Conservation (phyloP, 352 stramenopile genomes). For the Phytophthora foliorum region DNA sequence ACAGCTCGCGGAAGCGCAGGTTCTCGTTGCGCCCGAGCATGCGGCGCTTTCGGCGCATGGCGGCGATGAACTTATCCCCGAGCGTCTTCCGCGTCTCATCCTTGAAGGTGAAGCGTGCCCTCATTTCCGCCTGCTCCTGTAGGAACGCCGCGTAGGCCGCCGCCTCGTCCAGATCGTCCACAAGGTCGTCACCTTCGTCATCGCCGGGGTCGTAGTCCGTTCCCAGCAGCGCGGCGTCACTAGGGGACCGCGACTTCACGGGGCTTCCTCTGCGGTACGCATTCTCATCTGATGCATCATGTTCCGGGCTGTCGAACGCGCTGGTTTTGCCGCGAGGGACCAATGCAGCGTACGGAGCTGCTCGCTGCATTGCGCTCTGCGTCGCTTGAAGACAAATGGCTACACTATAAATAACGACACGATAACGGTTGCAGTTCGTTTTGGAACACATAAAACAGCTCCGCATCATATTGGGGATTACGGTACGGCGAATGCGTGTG, state of each 20-base stretch:
- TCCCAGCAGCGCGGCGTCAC: constrained; percentile 5
- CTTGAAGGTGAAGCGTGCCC: constrained; percentile 58
- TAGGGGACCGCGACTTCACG: constrained; percentile 30
- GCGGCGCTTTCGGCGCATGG: constrained; percentile 69
- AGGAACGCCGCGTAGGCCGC: constrained; percentile 40
- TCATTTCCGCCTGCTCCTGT: constrained; percentile 56
- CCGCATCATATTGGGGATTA: constrained; percentile 26
- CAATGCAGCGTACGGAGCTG: constrained; percentile 12
- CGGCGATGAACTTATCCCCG: constrained; percentile 47
- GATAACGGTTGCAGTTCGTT: constrained; percentile 6
- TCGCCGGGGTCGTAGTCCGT: constrained; percentile 24
- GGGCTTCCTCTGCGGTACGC: constrained; percentile 32
- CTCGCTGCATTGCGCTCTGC: constrained; percentile 23
- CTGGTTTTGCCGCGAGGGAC: constrained; percentile 7
- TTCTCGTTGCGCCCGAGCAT: constrained; percentile 79
- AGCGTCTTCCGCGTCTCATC: constrained; percentile 47
- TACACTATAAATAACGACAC: constrained; percentile 14
- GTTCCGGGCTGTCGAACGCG: background rate
- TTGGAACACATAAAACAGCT: constrained; percentile 31
- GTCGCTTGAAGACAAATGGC: constrained; percentile 34
- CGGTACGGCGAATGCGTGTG: constrained; percentile 2
- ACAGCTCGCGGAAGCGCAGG: constrained; percentile 80
- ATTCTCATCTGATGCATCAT: constrained; percentile 18
- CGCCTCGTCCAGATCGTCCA: constrained; percentile 44
- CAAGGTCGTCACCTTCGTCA: constrained; percentile 38